Conservation (phyloP, 495 filamentous ascomycete genomes). For the Paragyromitra xinjiangensis region DNA sequence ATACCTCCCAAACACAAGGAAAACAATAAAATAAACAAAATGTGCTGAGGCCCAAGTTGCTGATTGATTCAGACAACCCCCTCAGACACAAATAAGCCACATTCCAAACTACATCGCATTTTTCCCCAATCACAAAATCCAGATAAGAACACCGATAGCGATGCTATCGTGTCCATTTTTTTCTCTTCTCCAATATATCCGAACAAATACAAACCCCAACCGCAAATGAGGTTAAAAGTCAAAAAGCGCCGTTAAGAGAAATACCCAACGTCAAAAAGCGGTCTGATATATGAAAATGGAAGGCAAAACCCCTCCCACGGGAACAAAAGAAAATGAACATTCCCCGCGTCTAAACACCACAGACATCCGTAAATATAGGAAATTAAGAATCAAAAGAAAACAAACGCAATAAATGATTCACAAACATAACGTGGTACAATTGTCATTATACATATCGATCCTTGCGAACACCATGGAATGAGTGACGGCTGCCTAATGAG, state of each 20-base stretch:
- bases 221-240: conserved; percentile 17
- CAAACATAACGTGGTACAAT: conserved; percentile 47
- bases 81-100: conserved; percentile 24
- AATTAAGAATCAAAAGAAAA: conserved; percentile 8
- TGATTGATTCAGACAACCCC: conserved; percentile 19
- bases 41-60: conserved; percentile 34
- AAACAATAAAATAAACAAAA: conserved; percentile 9
- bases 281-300: conserved; percentile 15
- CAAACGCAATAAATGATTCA: conserved; percentile 30
- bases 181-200: conserved; percentile 10
- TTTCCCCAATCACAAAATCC: conserved; percentile 1
- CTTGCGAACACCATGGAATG: conserved; percentile 51
- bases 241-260: conserved; percentile 44
- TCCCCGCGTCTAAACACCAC: conserved; percentile 42
- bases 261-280: conserved; percentile 34
- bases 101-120: background rate
- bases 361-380: conserved; percentile 27
- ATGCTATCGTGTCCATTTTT: conserved; percentile 11
- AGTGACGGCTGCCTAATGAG: conserved; percentile 52
- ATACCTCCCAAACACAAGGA: background rate
- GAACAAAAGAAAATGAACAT: conserved; percentile 28
- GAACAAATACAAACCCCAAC: conserved; percentile 27
- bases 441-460: conserved; percentile 51
- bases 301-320: conserved; percentile 26
- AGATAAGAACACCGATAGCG: conserved; percentile 13